Evolutionary conservation across 2,329 filamentous ascomycete genomes (phyloP), one percentile per base, ranked within the genome.

Genomic region (Alternaria brassicae): DNA sequence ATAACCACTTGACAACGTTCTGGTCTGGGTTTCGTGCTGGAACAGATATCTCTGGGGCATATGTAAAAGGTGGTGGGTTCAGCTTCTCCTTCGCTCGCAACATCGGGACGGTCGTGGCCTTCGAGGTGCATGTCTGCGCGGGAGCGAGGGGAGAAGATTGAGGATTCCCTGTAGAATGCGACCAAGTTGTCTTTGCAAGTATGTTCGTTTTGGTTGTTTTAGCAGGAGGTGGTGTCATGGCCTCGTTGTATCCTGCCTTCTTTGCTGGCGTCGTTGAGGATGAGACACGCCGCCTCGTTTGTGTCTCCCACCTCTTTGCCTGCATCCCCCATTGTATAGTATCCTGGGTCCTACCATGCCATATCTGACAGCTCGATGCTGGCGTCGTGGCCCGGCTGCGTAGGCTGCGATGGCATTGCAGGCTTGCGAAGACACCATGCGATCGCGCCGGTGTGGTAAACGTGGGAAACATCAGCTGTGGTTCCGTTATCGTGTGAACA

Each of bases 61-160:
- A 88, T 0, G 92, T 95, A 45, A 87, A 86, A 9, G 80, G 72
- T 0, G 92, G 91, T 0, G 91, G 89, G 79, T 96, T 96, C 67
- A 93, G 72, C 25, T 66, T 60, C 37, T 68, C 66, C 34, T 58
- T 62, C 17, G 64, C 42, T 58, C 56, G 49, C 17, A 59, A 34
- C 21, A 58, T 58, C 3, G 64, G 56, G 21, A 57, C 44, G 8
- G 54, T 41, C 17, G 56, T 49, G 37, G 32, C 40, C 47, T 40
- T 53, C 4, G 56, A 51, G 25, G 34, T 32, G 6, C 42, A 27
- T 8, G 17, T 25, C 8, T 17, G 51, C 9, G 51, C 58, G 28
- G 50, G 58, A 41, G 44, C 52, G 40, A 45, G 51, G 21, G 45
- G 12, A 37, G 37, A 15, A 27, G 44, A 34, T 15, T 53, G 37